These are phyloP conservation scores for Salix arbutifolia DNA, from an alignment of 345 rosid species.

Conservation along the genomic window DNA sequence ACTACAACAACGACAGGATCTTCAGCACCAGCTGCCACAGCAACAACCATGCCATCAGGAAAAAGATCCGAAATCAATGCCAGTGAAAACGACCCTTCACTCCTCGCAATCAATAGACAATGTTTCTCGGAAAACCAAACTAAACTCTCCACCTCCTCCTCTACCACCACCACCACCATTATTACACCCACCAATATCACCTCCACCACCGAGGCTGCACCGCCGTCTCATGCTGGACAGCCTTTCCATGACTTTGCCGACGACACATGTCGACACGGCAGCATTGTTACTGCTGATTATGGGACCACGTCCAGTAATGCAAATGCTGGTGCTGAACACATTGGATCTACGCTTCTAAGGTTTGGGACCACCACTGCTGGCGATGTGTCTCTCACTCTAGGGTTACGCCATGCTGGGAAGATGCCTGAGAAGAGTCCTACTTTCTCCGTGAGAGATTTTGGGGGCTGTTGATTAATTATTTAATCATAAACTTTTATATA, in stretches of 20 bases:
- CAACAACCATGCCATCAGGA: conserved; percentile 40
- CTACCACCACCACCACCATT: conserved; percentile 13
- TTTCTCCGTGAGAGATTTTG: conserved; percentile 75
- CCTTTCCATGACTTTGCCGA: conserved; percentile 30
- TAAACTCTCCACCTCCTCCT: conserved; percentile 23
- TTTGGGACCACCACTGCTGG: conserved; percentile 70
- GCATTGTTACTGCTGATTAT: conserved; percentile 29
- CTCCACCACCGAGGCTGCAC: conserved; percentile 12
- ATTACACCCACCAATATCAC: background rate
- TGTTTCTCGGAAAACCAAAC: conserved; percentile 51
- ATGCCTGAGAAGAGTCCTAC: conserved; percentile 53
- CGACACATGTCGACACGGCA: conserved; percentile 38
- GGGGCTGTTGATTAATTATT: conserved; percentile 41
- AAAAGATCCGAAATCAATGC: conserved; percentile 62
- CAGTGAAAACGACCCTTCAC: conserved; percentile 69
- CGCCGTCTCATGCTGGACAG: conserved; percentile 13
- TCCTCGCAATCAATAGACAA: conserved; percentile 39
- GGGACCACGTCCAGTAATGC: conserved; percentile 37
- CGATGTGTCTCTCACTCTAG: conserved; percentile 91
- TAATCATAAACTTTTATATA: conserved; percentile 7
- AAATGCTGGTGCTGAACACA: conserved; percentile 18
- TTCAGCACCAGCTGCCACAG: conserved; percentile 22
- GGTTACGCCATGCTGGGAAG: conserved; percentile 85
- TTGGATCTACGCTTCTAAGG: conserved; percentile 50
- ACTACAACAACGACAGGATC: conserved; percentile 22